Conservation (phyloP, 371 early-diverging fungal genomes). For the Coemansia sp. region DNA sequence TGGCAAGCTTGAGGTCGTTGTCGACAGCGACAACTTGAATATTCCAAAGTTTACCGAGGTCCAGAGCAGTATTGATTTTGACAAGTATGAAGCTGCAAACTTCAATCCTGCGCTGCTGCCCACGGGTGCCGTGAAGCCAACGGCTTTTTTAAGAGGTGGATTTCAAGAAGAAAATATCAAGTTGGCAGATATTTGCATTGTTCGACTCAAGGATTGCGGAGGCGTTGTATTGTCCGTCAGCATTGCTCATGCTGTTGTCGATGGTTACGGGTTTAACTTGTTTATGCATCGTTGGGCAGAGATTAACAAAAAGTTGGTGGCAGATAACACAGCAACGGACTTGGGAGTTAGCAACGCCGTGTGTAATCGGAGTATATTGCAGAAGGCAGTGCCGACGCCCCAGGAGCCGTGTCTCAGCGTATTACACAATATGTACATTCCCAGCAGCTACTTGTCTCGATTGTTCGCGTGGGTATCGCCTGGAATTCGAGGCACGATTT, state of each 20-base stretch:
- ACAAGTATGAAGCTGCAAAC: not conserved
- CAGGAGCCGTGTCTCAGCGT: not conserved
- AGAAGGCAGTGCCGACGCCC: not conserved
- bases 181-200: not conserved
- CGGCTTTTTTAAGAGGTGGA: not conserved
- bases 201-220: not conserved
- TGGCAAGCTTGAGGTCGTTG: not conserved
- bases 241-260: slow-evolving; percentile 7
- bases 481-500: slow-evolving; percentile 9
- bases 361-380: no score
- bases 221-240: slow-evolving; percentile 6
- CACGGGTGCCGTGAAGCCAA: not conserved
- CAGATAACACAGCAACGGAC: no score
- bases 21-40: slow-evolving; percentile 25
- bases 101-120: slow-evolving; percentile 13
- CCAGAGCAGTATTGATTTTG: slow-evolving; percentile 13
- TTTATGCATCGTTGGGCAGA: slow-evolving; percentile 20
- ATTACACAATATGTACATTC: not conserved
- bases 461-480: slow-evolving; percentile 14
- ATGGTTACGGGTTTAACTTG: slow-evolving; percentile 14
- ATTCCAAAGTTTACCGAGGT: slow-evolving; percentile 27
- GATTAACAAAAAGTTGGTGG: not conserved
- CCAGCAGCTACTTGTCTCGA: not conserved
- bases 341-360: no score
- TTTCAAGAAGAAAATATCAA: not conserved